These are phyloP conservation scores for Flagelloscypha sp. DNA, from an alignment of 768 basidiomycete species.

Conservation along the genomic window DNA sequence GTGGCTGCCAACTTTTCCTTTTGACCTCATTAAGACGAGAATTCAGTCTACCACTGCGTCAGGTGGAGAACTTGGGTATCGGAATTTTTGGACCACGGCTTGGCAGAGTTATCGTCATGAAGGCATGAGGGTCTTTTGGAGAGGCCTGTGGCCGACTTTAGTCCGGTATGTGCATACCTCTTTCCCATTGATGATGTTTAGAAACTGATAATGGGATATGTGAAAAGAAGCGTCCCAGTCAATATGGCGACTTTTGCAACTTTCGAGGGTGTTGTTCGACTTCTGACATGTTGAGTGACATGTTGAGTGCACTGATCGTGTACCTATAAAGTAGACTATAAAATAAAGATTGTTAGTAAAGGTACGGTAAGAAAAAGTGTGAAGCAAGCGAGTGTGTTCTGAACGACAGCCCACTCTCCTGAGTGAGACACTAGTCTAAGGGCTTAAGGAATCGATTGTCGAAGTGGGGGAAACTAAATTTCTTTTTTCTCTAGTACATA, in stretches of 20 bases:
- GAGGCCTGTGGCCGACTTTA: slow-evolving; percentile 73
- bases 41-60: slow-evolving; percentile 47
- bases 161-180: slow-evolving; percentile 46
- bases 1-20: slow-evolving; percentile 78
- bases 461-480: too few species aligned
- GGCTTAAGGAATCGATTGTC: too few species aligned
- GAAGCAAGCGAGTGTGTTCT: too few species aligned
- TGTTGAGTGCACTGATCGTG: too few species aligned
- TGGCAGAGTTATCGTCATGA: slow-evolving; percentile 52
- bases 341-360: too few species aligned
- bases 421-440: too few species aligned
- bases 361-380: too few species aligned
- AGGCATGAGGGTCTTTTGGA: slow-evolving; percentile 64
- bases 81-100: slow-evolving; percentile 50
- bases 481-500: too few species aligned
- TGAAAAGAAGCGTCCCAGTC: slow-evolving; percentile 66
- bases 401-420: too few species aligned
- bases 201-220: not conserved
- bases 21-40: slow-evolving; percentile 87
- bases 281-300: too few species aligned
- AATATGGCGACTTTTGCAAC: slow-evolving; percentile 77
- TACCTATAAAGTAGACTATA: too few species aligned
- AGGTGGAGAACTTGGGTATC: slow-evolving; percentile 30
- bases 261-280: slow-evolving; percentile 53
- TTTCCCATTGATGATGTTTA: slow-evolving; percentile 3